Base-by-base conservation (phyloP, 768 basidiomycete species). In the Phallus indusiatus region DNA sequence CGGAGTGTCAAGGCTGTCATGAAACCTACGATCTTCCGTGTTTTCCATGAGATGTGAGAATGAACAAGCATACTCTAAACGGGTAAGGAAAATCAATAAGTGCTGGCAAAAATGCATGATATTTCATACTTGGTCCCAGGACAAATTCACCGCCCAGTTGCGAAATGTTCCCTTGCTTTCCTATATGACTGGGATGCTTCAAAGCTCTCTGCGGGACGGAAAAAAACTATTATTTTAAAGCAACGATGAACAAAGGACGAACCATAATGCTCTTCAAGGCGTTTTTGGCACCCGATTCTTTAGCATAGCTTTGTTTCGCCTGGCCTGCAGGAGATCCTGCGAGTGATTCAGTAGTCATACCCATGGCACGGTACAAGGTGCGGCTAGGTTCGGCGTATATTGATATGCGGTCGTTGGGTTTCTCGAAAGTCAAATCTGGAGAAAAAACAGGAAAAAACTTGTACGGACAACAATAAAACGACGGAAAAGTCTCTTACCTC, bases 321-420 rank as follows among this genome's bases (percentile, higher is more conserved):
- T 79, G 68, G 1, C 73, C 76, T 0, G 74, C 63, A 0, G 83
- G 82, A 0, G 81, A 80, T 9, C 34, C 57, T 5, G 68, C 67
- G 2, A 82, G 68, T 11, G 61, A 76, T 65, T 85, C 78, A 2
- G 67, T 59, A 2, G 76, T 80, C 76, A 90, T 81, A 1, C 84
- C 86, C 0, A 90, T 75, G 0, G 73, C 71, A 22, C 71, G 75
- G 65, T 84, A 90, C 0, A 91, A 70, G 22, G 72, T 67, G 4
- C 85, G 76, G 0, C 75, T 73, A 0, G 87, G 84, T 64, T 90
- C 84, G 11, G 86, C 82, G 66, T 82, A 90, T 24, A 90, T 78
- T 24, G 66, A 62, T 0, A 9, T 60, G 60, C 63, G 80, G 81
- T 0, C 68, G 70, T 0, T 82, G 80, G 0, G 65, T 71, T 55